phyloP scores from a whole-genome alignment of 2,329 filamentous ascomycete genomes.

The Mycosphaerella arachidis region DNA sequence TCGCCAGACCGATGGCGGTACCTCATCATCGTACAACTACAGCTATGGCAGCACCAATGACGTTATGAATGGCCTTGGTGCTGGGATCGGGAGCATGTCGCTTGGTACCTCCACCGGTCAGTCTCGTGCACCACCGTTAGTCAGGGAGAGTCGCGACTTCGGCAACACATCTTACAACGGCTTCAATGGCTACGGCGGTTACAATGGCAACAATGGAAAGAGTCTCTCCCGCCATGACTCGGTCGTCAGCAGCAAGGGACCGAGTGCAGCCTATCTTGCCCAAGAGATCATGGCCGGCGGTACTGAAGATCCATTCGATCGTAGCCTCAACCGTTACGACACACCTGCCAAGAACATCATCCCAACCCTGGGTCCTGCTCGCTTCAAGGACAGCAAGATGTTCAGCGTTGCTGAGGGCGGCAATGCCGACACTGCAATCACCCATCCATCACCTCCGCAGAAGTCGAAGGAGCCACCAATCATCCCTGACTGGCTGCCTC shows the following conservation, averaged over 20 bases:
- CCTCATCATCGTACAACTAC: not conserved
- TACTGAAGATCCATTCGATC: constrained; percentile 19
- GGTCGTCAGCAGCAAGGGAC: not conserved
- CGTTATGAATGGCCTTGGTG: constrained; percentile 1
- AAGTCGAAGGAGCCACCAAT: not conserved
- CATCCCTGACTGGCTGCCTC: constrained; percentile 17
- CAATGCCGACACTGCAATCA: not conserved
- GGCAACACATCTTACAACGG: not conserved
- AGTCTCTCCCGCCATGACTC: not conserved
- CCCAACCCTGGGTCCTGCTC: constrained; percentile 22
- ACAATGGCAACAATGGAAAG: not conserved
- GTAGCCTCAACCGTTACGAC: constrained; percentile 11
- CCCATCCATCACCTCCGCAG: not conserved
- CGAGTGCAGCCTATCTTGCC: constrained; percentile 7
- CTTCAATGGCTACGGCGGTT: not conserved
- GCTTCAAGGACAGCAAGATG: constrained; percentile 21
- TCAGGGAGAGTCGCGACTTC: not conserved
- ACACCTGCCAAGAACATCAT: constrained; percentile 6
- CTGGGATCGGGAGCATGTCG: not conserved
- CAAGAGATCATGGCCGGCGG: constrained; percentile 13
- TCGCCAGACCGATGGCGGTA: not conserved
- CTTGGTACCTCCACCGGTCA: not conserved
- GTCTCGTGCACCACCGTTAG: not conserved
- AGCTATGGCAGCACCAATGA: not conserved
- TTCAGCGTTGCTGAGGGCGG: constrained; percentile 10